Evolutionary conservation across 2,329 filamentous ascomycete species (phyloP).

Genomic region (Nemania sp.): DNA sequence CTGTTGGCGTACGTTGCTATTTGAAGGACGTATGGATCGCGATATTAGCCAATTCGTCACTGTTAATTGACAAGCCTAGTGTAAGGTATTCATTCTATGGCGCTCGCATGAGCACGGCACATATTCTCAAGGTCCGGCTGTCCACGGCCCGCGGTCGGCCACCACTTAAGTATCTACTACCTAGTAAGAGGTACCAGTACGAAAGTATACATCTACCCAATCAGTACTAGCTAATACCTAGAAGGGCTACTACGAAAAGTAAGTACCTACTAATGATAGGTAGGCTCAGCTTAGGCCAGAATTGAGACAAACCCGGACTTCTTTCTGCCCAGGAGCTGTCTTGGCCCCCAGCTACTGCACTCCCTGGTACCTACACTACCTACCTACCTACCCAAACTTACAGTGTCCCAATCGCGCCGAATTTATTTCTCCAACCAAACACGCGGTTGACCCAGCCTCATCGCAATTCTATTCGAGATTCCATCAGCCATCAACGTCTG

Average conservation of each 20-base stretch:
- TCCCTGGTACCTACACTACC: too few species aligned
- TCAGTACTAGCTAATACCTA: too few species aligned
- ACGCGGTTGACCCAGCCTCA: constrained; percentile 40
- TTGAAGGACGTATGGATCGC: neutral
- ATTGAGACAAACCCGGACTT: neutral
- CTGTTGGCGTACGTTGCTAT: too few species aligned
- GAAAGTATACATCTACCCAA: too few species aligned
- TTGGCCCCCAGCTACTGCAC: neutral
- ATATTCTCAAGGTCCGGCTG: constrained; percentile 23
- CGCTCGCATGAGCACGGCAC: neutral
- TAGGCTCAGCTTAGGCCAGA: too few species aligned
- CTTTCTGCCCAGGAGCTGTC: too few species aligned
- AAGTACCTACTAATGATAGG: too few species aligned
- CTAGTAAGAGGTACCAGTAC: too few species aligned
- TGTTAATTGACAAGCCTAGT: neutral
- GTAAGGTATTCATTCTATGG: too few species aligned
- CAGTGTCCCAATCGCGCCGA: constrained; percentile 38
- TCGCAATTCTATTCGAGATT: constrained; percentile 28
- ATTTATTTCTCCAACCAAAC: constrained; percentile 46
- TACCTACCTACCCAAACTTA: too few species aligned
- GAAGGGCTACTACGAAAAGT: too few species aligned
- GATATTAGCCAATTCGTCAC: constrained; percentile 4
- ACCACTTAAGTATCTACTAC: too few species aligned
- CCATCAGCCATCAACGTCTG: constrained; percentile 26
- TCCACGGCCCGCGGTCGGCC: constrained; percentile 28